These are phyloP conservation scores for Russula sp. DNA, from an alignment of 768 basidiomycete genomes.

Conservation along the genomic window DNA sequence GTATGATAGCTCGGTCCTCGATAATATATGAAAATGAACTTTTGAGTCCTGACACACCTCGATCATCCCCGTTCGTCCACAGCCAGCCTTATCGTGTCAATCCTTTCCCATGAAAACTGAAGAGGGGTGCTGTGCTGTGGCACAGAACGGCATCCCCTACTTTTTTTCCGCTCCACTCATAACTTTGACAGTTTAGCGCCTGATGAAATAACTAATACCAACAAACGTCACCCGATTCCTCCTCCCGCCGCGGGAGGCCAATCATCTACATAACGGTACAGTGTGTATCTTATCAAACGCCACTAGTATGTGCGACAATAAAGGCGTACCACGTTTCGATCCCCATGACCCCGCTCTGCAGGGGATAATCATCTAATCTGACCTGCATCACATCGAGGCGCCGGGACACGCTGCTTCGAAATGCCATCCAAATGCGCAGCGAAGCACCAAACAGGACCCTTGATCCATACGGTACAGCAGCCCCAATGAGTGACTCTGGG, in stretches of 20 bases:
- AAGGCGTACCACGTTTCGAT: conserved; percentile 1
- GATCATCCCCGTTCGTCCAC: no score
- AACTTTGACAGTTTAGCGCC: conserved; percentile 3
- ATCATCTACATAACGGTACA: not conserved
- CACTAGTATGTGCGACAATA: no score
- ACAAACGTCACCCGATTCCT: conserved; percentile 1
- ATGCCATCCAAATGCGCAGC: not conserved
- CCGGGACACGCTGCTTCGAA: not conserved
- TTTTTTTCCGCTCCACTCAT: not conserved
- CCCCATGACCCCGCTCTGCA: conserved; percentile 6
- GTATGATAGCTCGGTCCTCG: no score
- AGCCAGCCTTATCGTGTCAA: not conserved
- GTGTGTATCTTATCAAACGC: conserved; percentile 12
- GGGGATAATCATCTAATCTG: not conserved
- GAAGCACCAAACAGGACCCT: not conserved
- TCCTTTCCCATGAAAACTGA: not conserved
- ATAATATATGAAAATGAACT: no score
- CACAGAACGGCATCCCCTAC: not conserved
- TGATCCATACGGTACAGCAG: not conserved
- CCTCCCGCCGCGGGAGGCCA: not conserved
- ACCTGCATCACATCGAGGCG: conserved; percentile 18
- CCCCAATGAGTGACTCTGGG: conserved; percentile 1
- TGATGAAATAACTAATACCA: no score
- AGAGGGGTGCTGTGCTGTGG: not conserved
- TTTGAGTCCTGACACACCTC: no score